phyloP scores from a whole-genome alignment of 2,329 filamentous ascomycete genomes.

The Aquanectria penicillioides region DNA sequence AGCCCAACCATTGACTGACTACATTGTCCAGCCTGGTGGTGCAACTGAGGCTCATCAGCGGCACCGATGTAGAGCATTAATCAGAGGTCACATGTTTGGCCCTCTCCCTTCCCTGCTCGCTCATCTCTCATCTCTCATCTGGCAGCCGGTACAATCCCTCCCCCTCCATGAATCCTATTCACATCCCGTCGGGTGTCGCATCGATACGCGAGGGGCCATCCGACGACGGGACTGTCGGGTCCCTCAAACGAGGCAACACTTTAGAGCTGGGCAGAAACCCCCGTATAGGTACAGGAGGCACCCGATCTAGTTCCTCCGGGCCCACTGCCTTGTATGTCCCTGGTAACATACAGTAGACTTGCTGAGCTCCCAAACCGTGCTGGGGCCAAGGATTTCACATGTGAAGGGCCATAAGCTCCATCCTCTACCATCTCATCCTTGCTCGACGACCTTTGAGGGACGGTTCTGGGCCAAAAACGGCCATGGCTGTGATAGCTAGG shows the following conservation, averaged over 20 bases:
- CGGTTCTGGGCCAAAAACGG: background rate
- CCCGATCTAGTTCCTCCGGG: background rate
- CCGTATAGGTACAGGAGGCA: background rate
- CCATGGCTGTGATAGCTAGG: background rate
- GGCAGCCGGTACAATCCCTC: no score
- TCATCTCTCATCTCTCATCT: no score
- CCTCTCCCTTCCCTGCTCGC: background rate
- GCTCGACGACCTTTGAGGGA: background rate
- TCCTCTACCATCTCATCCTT: background rate
- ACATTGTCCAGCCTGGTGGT: background rate
- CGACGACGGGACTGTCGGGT: background rate
- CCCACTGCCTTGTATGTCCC: background rate
- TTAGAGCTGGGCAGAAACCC: no score
- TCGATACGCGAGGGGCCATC: conserved; percentile 16
- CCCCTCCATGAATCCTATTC: no score
- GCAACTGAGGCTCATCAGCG: conserved; percentile 1
- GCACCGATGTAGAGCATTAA: conserved; percentile 13
- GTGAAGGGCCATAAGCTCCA: conserved; percentile 14
- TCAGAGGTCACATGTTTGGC: conserved; percentile 15
- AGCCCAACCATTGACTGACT: conserved; percentile 3
- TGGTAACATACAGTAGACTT: background rate
- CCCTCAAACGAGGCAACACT: no score
- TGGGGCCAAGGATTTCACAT: conserved; percentile 5
- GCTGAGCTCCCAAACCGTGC: background rate
- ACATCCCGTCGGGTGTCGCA: conserved; percentile 14